Conservation (phyloP, 148 eudicot genomes). For the Fagopyrum homotropicum region DNA sequence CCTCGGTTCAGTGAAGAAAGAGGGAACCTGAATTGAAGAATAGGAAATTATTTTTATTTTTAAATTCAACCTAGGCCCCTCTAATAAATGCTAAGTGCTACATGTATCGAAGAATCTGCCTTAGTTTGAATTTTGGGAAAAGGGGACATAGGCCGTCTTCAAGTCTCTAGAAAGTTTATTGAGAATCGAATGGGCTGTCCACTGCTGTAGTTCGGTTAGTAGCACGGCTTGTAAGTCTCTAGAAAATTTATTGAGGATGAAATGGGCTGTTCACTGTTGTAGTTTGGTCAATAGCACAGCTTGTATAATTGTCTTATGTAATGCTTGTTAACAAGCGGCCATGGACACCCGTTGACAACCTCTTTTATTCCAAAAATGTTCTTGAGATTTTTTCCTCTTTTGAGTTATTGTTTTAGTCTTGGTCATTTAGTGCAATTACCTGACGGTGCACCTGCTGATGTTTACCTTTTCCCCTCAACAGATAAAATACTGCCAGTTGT, state of each 20-base stretch:
- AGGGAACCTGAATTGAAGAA: neutral
- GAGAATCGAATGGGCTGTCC: neutral
- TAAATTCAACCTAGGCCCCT: neutral
- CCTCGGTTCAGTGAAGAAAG: neutral
- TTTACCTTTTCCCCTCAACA: conserved; percentile 26
- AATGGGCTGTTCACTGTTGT: neutral
- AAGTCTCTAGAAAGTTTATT: neutral
- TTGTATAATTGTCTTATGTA: neutral
- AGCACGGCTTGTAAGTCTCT: neutral
- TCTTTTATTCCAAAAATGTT: neutral
- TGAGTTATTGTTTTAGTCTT: neutral
- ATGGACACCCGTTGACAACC: neutral
- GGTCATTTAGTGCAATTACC: neutral
- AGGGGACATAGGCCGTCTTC: neutral
- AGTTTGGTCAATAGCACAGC: neutral
- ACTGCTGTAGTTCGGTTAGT: neutral
- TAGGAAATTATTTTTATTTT: neutral
- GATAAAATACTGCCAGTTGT: conserved; percentile 91
- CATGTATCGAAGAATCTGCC: neutral
- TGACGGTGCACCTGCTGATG: conserved; percentile 6
- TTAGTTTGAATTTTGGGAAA: neutral
- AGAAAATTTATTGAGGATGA: neutral
- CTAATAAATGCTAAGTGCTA: neutral
- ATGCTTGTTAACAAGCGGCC: neutral
- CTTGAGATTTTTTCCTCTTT: neutral